A percentile compares a stretch with the other conserved stretches of the same genome.
Evolutionary conservation across 108 stramenopile genomes (phyloP).

Genomic region (Mediolabrus comicus): DNA sequence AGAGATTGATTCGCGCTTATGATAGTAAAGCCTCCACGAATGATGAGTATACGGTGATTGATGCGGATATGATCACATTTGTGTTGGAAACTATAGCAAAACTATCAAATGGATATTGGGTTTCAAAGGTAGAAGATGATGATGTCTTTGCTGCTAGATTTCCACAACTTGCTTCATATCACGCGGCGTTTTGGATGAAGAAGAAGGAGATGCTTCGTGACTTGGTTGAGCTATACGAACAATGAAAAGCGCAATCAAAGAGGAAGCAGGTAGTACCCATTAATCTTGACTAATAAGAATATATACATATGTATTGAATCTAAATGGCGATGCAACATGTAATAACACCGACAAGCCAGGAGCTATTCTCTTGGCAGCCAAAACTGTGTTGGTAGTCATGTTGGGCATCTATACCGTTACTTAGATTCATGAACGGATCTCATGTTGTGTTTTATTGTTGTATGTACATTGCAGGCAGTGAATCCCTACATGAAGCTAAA

Average conservation of each 20-base stretch:
- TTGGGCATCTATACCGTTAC: no score
- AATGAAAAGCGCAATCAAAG: neutral
- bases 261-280: no score
- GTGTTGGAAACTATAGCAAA: slow-evolving; percentile 67
- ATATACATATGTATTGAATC: neutral
- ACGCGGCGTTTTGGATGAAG: slow-evolving; percentile 71
- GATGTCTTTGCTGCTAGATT: slow-evolving; percentile 46
- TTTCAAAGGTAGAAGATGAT: slow-evolving; percentile 72
- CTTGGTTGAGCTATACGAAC: slow-evolving; percentile 36
- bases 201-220: slow-evolving; percentile 51
- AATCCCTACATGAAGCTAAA: neutral
- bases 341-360: no score
- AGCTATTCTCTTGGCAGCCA: no score
- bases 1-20: slow-evolving; percentile 53
- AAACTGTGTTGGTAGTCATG: no score
- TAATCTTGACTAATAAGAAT: neutral
- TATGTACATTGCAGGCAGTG: no score
- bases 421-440: no score
- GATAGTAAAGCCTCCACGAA: neutral
- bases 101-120: slow-evolving; percentile 55
- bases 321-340: no score
- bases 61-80: slow-evolving; percentile 50
- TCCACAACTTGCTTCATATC: slow-evolving; percentile 49
- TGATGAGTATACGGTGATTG: slow-evolving; percentile 21
- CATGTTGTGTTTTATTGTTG: no score